Conservation (phyloP, 345 rosid genomes). For the Draba incana region DNA sequence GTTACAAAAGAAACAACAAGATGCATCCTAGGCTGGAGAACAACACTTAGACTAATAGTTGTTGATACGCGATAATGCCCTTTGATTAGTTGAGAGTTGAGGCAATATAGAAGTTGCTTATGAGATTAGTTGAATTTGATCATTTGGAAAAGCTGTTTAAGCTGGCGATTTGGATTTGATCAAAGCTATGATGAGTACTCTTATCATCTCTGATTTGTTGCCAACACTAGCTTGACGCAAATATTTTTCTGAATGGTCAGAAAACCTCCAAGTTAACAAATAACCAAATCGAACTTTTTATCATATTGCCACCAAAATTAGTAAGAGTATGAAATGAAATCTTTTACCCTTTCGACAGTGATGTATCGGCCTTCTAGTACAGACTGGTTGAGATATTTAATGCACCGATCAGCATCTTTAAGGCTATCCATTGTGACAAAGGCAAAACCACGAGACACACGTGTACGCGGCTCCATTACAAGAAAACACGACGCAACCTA, state of each 20-base stretch:
- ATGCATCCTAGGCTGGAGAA: slow-evolving; percentile 41
- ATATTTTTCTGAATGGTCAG: slow-evolving; percentile 90
- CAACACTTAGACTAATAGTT: slow-evolving; percentile 65
- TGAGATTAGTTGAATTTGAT: slow-evolving; percentile 80
- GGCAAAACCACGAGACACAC: slow-evolving; percentile 96
- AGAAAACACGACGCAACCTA: slow-evolving; percentile 93
- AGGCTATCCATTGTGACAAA: slow-evolving; percentile 79
- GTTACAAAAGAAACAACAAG: slow-evolving; percentile 24
- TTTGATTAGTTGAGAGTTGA: slow-evolving; percentile 86
- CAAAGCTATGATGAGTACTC: slow-evolving; percentile 65
- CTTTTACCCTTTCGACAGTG: slow-evolving; percentile 94
- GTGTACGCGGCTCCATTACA: slow-evolving; percentile 92
- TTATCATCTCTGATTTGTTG: slow-evolving; percentile 95
- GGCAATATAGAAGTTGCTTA: slow-evolving; percentile 67
- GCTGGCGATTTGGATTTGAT: slow-evolving; percentile 71
- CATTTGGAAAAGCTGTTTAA: slow-evolving; percentile 94
- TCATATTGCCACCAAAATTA: slow-evolving; percentile 14
- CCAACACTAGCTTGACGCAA: slow-evolving; percentile 93
- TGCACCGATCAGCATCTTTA: slow-evolving; percentile 88
- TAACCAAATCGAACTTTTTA: slow-evolving; percentile 41
- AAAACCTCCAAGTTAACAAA: slow-evolving; percentile 87
- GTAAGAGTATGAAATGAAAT: slow-evolving; percentile 6
- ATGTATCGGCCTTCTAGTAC: slow-evolving; percentile 93
- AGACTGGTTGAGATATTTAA: slow-evolving; percentile 96
- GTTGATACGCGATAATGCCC: slow-evolving; percentile 80